Evolutionary conservation across 768 basidiomycete species (phyloP).

Genomic region (Lentinula lateritia): DNA sequence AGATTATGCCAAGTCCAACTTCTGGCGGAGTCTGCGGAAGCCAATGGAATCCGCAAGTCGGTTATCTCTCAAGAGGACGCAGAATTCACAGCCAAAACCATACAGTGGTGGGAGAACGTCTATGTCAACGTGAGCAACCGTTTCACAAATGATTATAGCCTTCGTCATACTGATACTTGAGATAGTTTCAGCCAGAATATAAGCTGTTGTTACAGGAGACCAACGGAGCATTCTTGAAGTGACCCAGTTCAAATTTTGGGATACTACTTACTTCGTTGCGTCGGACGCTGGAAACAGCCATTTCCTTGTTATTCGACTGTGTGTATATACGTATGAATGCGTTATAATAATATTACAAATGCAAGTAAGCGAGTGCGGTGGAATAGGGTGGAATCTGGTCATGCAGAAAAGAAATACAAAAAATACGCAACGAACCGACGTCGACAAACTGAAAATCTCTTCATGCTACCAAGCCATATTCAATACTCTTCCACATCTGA

Average conservation of each 20-base stretch:
- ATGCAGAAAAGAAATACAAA: no score
- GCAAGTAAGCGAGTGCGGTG: no score
- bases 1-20: slow-evolving; percentile 42
- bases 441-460: neutral
- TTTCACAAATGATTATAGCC: neutral
- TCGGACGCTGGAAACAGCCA: no score
- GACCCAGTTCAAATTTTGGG: neutral
- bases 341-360: no score
- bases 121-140: slow-evolving; percentile 5
- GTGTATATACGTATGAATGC: no score
- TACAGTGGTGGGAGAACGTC: slow-evolving; percentile 11
- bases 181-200: slow-evolving; percentile 23
- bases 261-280: no score
- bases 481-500: slow-evolving; percentile 75
- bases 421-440: no score
- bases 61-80: slow-evolving; percentile 20
- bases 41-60: slow-evolving; percentile 14
- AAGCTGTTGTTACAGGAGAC: slow-evolving; percentile 21
- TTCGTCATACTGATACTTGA: neutral
- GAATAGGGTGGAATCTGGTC: no score
- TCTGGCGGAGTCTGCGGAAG: slow-evolving; percentile 35
- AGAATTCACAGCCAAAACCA: slow-evolving; percentile 16
- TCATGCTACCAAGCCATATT: neutral
- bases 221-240: slow-evolving; percentile 20
- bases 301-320: no score